Conservation (phyloP, 2,329 filamentous ascomycete species). For the Neofusicoccum sp. region DNA sequence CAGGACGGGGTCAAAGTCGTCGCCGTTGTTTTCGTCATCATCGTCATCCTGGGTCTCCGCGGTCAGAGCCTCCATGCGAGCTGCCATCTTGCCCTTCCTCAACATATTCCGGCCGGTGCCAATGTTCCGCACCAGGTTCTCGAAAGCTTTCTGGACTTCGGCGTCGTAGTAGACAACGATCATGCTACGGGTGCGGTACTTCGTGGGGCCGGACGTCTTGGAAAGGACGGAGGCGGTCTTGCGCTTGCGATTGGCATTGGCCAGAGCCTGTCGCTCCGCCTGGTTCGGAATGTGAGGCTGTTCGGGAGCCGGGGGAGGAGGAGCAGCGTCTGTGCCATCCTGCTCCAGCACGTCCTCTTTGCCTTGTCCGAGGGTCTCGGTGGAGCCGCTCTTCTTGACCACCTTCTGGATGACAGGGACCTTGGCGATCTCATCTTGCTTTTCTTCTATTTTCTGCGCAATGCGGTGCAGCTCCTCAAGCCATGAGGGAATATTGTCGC, state of each 20-base stretch:
- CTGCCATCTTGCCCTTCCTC: slow-evolving; percentile 83
- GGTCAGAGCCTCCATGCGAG: slow-evolving; percentile 58
- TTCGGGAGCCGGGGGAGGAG: slow-evolving; percentile 24
- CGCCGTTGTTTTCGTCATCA: slow-evolving; percentile 26
- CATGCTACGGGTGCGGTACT: slow-evolving; percentile 70
- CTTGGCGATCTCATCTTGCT: slow-evolving; percentile 34
- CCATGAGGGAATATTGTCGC: slow-evolving; percentile 40
- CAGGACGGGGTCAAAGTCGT: slow-evolving; percentile 28
- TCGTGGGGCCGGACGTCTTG: slow-evolving; percentile 43
- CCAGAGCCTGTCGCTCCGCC: slow-evolving; percentile 20
- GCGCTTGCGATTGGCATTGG: slow-evolving; percentile 35
- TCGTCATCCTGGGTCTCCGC: slow-evolving; percentile 31
- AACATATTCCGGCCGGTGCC: slow-evolving; percentile 78
- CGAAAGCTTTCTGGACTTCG: slow-evolving; percentile 78
- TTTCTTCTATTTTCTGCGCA: slow-evolving; percentile 32
- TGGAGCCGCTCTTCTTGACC: slow-evolving; percentile 35
- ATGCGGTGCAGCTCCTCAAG: slow-evolving; percentile 32
- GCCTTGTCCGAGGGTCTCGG: slow-evolving; percentile 34
- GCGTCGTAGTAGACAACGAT: slow-evolving; percentile 92
- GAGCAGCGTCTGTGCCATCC: slow-evolving; percentile 20
- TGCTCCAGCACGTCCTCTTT: slow-evolving; percentile 8
- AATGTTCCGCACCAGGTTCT: slow-evolving; percentile 77
- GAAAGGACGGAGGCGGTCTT: slow-evolving; percentile 45
- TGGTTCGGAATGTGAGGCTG: slow-evolving; percentile 22
- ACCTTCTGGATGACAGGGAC: slow-evolving; percentile 32